Evolutionary conservation across 805 yeast species (phyloP).

Genomic region (Dipodascopsis uninucleata): DNA sequence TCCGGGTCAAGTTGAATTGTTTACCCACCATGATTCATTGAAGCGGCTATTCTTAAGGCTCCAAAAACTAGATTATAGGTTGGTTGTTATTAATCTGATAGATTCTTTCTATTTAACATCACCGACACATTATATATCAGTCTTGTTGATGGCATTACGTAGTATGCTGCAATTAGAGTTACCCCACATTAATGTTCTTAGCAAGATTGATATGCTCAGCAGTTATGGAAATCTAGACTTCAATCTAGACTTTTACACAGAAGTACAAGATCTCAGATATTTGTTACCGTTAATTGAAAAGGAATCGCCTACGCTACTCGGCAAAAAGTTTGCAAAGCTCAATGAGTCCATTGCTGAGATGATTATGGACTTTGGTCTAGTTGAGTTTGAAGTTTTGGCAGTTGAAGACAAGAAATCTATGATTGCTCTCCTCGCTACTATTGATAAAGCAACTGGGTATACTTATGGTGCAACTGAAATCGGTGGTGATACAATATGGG

Average conservation of each 20-base stretch:
- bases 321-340: slow-evolving; percentile 58
- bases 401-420: slow-evolving; percentile 89
- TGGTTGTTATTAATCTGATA: slow-evolving; percentile 68
- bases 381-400: slow-evolving; percentile 81
- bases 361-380: slow-evolving; percentile 81
- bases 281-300: slow-evolving; percentile 64
- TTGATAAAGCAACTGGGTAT: slow-evolving; percentile 93
- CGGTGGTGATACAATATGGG: slow-evolving; percentile 98
- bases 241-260: slow-evolving; percentile 79
- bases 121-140: slow-evolving; percentile 85
- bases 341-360: slow-evolving; percentile 78
- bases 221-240: slow-evolving; percentile 76
- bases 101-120: slow-evolving; percentile 79
- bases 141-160: slow-evolving; percentile 72
- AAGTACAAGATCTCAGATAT: slow-evolving; percentile 77
- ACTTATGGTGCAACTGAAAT: slow-evolving; percentile 87
- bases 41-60: slow-evolving; percentile 61
- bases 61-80: slow-evolving; percentile 62
- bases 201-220: slow-evolving; percentile 79
- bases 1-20: slow-evolving; percentile 95
- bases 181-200: slow-evolving; percentile 89
- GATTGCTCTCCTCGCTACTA: slow-evolving; percentile 71
- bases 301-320: slow-evolving; percentile 66
- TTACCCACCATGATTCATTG: slow-evolving; percentile 81
- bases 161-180: slow-evolving; percentile 90